A percentile compares a stretch with the other conserved stretches of the same genome.
These are phyloP conservation scores for Ustilaginoidea virens DNA, from an alignment of 2,329 filamentous ascomycete genomes.

Conservation along the genomic window DNA sequence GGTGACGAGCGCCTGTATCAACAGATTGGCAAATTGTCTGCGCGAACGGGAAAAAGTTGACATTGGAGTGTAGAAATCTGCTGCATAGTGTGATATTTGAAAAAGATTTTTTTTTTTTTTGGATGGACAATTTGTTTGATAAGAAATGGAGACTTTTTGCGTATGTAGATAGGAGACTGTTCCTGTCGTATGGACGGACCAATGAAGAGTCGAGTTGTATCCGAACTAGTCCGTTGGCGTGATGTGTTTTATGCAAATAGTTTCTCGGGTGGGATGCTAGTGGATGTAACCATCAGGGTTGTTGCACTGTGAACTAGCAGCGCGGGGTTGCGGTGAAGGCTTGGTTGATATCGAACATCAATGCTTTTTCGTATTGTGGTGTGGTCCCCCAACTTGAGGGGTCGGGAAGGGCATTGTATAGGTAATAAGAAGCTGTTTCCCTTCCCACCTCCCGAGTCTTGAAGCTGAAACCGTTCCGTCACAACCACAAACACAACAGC, in stretches of 20 bases:
- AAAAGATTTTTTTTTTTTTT: slow-evolving; percentile 3
- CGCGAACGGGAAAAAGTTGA: slow-evolving; percentile 10
- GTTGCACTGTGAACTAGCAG: neutral
- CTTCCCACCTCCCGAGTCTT: too few relatives aligned
- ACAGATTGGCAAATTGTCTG: slow-evolving; percentile 5
- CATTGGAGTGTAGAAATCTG: slow-evolving; percentile 12
- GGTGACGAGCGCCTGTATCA: neutral
- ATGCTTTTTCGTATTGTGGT: too few relatives aligned
- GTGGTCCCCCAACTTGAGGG: too few relatives aligned
- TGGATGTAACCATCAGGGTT: neutral
- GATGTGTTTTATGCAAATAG: slow-evolving; percentile 7
- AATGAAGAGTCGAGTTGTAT: slow-evolving; percentile 17
- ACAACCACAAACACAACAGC: too few relatives aligned
- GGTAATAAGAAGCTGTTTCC: too few relatives aligned
- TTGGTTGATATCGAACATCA: neutral
- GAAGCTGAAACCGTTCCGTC: too few relatives aligned
- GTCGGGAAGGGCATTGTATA: too few relatives aligned
- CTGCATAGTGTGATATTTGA: slow-evolving; percentile 5
- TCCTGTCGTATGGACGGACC: slow-evolving; percentile 26
- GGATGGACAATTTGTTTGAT: slow-evolving; percentile 18
- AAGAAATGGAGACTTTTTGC: slow-evolving; percentile 15
- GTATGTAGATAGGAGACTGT: slow-evolving; percentile 25
- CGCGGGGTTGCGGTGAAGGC: neutral
- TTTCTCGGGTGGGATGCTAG: neutral
- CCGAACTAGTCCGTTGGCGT: neutral